These are phyloP conservation scores for Raddia guianensis DNA, from an alignment of 176 grass and related monocot species.

Conservation along the genomic window DNA sequence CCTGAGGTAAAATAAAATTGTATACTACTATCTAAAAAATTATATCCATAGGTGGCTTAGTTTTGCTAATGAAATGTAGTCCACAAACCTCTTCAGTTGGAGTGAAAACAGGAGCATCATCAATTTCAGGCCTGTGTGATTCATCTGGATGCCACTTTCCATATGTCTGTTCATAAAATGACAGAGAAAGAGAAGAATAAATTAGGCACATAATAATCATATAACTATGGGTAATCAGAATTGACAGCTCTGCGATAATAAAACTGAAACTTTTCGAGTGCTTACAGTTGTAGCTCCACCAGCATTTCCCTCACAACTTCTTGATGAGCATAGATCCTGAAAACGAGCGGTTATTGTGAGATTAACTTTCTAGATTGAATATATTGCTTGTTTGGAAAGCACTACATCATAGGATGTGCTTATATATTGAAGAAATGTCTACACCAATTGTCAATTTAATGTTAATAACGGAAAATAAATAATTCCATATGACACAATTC, in stretches of 20 bases:
- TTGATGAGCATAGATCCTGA: conserved; percentile 40
- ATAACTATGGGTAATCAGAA: neutral
- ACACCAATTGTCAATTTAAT: neutral
- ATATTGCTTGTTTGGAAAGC: neutral
- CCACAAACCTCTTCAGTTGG: conserved; percentile 86
- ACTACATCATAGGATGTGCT: neutral
- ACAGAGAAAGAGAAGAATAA: neutral
- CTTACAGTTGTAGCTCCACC: conserved; percentile 36
- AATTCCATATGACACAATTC: neutral
- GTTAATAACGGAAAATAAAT: neutral
- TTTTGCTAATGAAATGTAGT: conserved; percentile 20
- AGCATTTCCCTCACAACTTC: neutral
- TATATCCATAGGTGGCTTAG: conserved; percentile 1
- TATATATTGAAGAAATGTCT: conserved; percentile 5
- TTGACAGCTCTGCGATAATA: neutral
- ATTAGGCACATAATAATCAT: conserved; percentile 18
- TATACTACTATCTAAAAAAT: conserved; percentile 21
- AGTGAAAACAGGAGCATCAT: conserved; percentile 82
- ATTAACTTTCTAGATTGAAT: conserved; percentile 24
- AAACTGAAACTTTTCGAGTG: conserved; percentile 31
- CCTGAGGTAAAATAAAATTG: conserved; percentile 58
- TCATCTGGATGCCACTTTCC: conserved; percentile 61
- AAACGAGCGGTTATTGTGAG: conserved; percentile 1
- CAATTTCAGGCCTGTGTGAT: conserved; percentile 67
- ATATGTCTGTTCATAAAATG: conserved; percentile 35